Evolutionary conservation across 495 filamentous ascomycete species (phyloP), one percentile per base, ranked within the genome.

Genomic region (Astrothelium macrocarpum): DNA sequence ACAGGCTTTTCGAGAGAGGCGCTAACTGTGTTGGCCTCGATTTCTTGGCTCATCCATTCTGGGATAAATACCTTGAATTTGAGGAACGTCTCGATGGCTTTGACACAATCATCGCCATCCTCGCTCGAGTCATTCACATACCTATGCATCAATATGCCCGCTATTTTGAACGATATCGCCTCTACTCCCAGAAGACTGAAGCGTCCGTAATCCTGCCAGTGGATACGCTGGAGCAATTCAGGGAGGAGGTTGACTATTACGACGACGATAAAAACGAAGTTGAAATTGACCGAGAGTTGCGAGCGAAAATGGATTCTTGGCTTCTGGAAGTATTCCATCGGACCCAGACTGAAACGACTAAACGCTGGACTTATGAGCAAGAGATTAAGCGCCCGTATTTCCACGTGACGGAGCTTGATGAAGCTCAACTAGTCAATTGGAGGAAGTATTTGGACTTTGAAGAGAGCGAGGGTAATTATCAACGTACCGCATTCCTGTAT

Each of bases 41-140:
- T 75, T 99, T 96, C 73, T 81, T 95, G 10, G 85, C 91, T 2
- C 91, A 97, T 71, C 91, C 90, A 0, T 97, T 99, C 79, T 99
- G 94, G 94, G 95, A 97, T 71, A 97, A 96, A 76, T 99, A 96
- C 69, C 82, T 97, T 61, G 94, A 97, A 69, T 97, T 91, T 69
- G 94, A 97, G 71, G 91, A 96, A 70, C 85, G 91, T 10, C 77
- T 93, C 58, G 91, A 96, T 71, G 87, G 88, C 0, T 84, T 88
- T 32, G 90, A 95, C 65, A 89, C 85, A 71, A 91, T 97, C 60
- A 93, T 96, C 65, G 83, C 82, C 10, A 90, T 99, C 60, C 80
- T 97, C 32, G 82, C 82, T 56, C 90, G 95, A 39, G 83, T 97
- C 53, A 88, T 96, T 59, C 85, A 90, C 70, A 93, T 99, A 46